Conservation (phyloP, 495 filamentous ascomycete species). For the Penicillium samsonianum region DNA sequence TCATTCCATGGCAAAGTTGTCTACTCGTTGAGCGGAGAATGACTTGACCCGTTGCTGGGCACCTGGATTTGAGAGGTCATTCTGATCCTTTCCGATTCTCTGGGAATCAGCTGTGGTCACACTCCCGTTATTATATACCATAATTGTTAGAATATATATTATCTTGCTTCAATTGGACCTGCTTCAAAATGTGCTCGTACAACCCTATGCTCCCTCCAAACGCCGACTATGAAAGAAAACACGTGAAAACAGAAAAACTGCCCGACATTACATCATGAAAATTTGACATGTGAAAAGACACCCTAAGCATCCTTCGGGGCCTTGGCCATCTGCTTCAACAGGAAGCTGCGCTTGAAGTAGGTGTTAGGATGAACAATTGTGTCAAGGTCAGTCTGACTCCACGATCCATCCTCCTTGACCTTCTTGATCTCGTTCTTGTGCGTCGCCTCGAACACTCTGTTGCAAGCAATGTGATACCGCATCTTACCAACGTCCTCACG, state of each 20-base stretch:
- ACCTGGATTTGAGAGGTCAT: slow-evolving; percentile 72
- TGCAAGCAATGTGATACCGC: slow-evolving; percentile 95
- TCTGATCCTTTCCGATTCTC: slow-evolving; percentile 62
- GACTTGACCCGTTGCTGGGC: slow-evolving; percentile 72
- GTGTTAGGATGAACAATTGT: slow-evolving; percentile 98
- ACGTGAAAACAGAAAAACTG: slow-evolving; percentile 6
- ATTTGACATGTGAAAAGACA: slow-evolving; percentile 16
- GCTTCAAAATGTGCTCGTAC: slow-evolving; percentile 20
- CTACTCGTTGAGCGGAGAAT: slow-evolving; percentile 73
- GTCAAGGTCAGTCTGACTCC: slow-evolving; percentile 79
- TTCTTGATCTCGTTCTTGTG: slow-evolving; percentile 87
- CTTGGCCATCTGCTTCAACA: slow-evolving; percentile 67
- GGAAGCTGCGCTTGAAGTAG: slow-evolving; percentile 92
- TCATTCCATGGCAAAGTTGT: slow-evolving; percentile 55
- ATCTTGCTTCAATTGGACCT: slow-evolving; percentile 1
- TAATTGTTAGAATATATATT: background rate
- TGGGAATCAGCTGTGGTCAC: slow-evolving; percentile 84
- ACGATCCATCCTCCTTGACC: slow-evolving; percentile 78
- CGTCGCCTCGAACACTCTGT: slow-evolving; percentile 86
- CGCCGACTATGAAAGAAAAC: slow-evolving; percentile 16
- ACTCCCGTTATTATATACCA: slow-evolving; percentile 29
- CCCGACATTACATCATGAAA: slow-evolving; percentile 38
- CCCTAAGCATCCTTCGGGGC: slow-evolving; percentile 33
- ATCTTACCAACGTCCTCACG: slow-evolving; percentile 85
- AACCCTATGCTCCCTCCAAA: slow-evolving; percentile 18